Base-by-base conservation (phyloP, 345 rosid species). In the Citrus glauca region DNA sequence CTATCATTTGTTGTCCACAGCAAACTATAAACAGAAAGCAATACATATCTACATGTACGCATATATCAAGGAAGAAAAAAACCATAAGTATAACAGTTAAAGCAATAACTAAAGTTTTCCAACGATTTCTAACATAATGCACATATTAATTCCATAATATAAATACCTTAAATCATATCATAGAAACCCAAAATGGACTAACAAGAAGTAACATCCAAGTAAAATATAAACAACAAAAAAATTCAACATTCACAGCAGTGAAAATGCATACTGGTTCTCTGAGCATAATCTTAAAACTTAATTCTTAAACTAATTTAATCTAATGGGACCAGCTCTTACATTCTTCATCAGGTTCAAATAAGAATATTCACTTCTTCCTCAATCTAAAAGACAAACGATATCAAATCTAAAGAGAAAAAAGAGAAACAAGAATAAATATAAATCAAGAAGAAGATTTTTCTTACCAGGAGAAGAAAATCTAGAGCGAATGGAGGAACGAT, bases 391-490 rank as follows among this genome's bases (percentile, higher is more conserved):
- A n/a, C 53, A 56, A 13, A n/a, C 0, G 6, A 48, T 19, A 71
- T 56, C n/a, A 53, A 57, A 48, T 38, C 17, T 7, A 71, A 59
- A 35, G 50, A 76, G 53, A 1, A 24, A 57, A 56, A 67, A 35
- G 7, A 35, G 61, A 0, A 16, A 48, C 59, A 50, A 5, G 2
- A 32, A 28, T 7, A 40, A 37, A 30, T 17, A 25, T 42, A 65
- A 77, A 81, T n/a, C 19, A 38, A 57, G 70, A 76, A 48, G 65
- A 48, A 57, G 45, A 20, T 19, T 45, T 35, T 66, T 67, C 90
- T 85, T 84, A 94, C 98, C 94, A 84, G 90, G 85, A 72, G 92
- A 92, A 66, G 87, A 82, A 70, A 91, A 66, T 66, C 95, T 88
- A 70, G 91, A 82, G 74, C 97, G 97, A 66, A 87, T 81, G 45